Evolutionary conservation across 805 yeast species (phyloP).

Genomic region (Teunomyces funiuensis): DNA sequence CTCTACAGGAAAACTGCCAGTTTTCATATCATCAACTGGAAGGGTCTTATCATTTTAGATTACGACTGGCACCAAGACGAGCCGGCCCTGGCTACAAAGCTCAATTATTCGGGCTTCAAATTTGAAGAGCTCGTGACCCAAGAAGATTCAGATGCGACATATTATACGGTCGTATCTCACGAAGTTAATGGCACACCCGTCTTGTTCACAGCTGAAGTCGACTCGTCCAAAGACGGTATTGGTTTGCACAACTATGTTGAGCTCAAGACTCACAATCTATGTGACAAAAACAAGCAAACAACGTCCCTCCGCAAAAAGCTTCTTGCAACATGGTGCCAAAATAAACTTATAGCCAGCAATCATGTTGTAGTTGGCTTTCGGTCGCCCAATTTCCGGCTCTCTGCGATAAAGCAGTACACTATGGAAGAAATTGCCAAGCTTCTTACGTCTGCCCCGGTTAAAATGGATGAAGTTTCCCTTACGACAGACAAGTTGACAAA

Average conservation of each 20-base stretch:
- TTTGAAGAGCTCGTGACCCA: conserved; percentile 21
- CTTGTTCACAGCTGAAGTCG: conserved; percentile 25
- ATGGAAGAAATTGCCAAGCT: not conserved
- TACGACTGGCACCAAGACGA: conserved; percentile 18
- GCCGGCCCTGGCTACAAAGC: not conserved
- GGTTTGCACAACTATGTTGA: conserved; percentile 19
- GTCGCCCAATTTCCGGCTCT: conserved; percentile 11
- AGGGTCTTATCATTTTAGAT: conserved; percentile 17
- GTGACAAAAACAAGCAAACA: conserved; percentile 3
- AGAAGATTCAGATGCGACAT: conserved; percentile 4
- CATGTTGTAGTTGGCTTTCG: conserved; percentile 19
- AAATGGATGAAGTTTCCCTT: not conserved
- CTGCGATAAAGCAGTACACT: conserved; percentile 13
- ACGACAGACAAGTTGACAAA: conserved; percentile 9
- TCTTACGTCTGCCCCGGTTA: not conserved
- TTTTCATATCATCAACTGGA: conserved; percentile 20
- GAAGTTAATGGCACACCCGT: conserved; percentile 11
- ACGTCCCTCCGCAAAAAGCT: conserved; percentile 11
- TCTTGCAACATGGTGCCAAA: conserved; percentile 18
- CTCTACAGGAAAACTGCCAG: conserved; percentile 11
- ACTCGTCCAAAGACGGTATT: conserved; percentile 13
- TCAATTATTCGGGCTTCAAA: conserved; percentile 22
- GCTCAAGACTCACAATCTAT: conserved; percentile 21
- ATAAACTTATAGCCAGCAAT: conserved; percentile 16
- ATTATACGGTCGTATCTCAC: conserved; percentile 17